Base-by-base conservation (phyloP, 2,329 filamentous ascomycete species). In the Cladosporium sp. region DNA sequence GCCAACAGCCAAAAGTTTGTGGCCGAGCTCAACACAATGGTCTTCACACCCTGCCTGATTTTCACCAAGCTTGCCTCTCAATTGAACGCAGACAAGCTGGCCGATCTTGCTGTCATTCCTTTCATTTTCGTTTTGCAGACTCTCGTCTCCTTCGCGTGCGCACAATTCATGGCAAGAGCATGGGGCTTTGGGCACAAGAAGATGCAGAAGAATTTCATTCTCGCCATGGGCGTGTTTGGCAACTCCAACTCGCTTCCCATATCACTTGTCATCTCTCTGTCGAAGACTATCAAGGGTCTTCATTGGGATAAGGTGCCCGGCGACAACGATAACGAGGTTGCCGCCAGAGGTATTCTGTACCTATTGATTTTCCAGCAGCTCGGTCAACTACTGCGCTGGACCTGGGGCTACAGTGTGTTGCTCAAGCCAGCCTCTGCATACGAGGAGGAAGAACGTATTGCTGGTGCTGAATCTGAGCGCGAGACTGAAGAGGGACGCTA, bases 191-290 rank as follows among this genome's bases (percentile, higher is more conserved):
- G 67, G 7, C 65, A 66, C 64, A 73, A 72, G 65, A 93, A 91
- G 78, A 88, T 94, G 68, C 91, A 93, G 51, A 87, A 90, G 71
- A 99, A 99, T 80, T 99, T 99, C 75, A 91, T 99, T 51, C 91
- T 92, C 36, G 95, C 95, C 63, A 99, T 99, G 95, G 93, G 92
- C 59, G 88, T 98, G 59, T 99, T 99, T 78, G 95, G 94, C 73
- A 99, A 99, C 78, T 98, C 94, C 38, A 99, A 99, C 80, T 98
- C 95, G 21, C 86, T 99, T 24, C 95, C 95, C 0, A 98, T 99
- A 68, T 99, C 95, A 0, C 88, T 99, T 65, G 93, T 99, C 68
- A 86, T 98, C 66, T 97, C 94, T 10, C 85, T 99, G 12, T 96
- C 94, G 15, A 91, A 97, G 76, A 99, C 95, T 0, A 85, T 99